phyloP scores from a whole-genome alignment of 768 basidiomycete species.

The Boletus bicolor region DNA sequence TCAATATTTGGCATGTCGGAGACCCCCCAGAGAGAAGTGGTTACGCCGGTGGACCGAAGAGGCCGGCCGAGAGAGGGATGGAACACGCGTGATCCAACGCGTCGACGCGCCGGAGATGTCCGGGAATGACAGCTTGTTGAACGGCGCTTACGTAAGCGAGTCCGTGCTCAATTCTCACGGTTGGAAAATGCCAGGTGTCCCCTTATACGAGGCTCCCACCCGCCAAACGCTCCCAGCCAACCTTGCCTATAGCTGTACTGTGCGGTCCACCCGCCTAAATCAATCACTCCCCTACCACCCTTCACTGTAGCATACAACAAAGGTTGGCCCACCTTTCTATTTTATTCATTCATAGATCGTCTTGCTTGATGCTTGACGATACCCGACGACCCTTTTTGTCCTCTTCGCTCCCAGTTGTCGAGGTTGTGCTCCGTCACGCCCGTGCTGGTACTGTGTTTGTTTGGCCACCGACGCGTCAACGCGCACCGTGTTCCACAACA shows the following conservation, averaged over 20 bases:
- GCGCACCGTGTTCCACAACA: conserved; percentile 28
- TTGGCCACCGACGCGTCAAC: conserved; percentile 40
- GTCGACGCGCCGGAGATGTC: conserved; percentile 25
- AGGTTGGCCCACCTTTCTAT: conserved; percentile 25
- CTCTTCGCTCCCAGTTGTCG: conserved; percentile 21
- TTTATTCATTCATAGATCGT: conserved; percentile 23
- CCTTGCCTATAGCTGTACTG: conserved; percentile 37
- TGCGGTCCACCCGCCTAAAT: conserved; percentile 35
- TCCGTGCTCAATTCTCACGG: conserved; percentile 37
- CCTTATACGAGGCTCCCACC: conserved; percentile 39
- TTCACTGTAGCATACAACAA: conserved; percentile 30
- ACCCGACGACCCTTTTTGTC: conserved; percentile 3
- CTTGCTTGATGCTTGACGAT: conserved; percentile 24
- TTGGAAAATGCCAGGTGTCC: conserved; percentile 27
- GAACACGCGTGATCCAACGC: not conserved
- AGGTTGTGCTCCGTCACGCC: conserved; percentile 22
- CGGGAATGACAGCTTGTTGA: conserved; percentile 29
- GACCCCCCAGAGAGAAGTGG: conserved; percentile 18
- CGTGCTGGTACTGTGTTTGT: conserved; percentile 30
- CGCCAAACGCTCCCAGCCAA: conserved; percentile 36
- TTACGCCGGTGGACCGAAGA: conserved; percentile 7
- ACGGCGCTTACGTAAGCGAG: conserved; percentile 33
- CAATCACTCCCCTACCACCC: conserved; percentile 23
- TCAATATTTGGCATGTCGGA: not conserved
- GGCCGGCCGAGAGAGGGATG: conserved; percentile 18